Conservation (phyloP, 2,329 filamentous ascomycete genomes). For the Mycogone perniciosa region DNA sequence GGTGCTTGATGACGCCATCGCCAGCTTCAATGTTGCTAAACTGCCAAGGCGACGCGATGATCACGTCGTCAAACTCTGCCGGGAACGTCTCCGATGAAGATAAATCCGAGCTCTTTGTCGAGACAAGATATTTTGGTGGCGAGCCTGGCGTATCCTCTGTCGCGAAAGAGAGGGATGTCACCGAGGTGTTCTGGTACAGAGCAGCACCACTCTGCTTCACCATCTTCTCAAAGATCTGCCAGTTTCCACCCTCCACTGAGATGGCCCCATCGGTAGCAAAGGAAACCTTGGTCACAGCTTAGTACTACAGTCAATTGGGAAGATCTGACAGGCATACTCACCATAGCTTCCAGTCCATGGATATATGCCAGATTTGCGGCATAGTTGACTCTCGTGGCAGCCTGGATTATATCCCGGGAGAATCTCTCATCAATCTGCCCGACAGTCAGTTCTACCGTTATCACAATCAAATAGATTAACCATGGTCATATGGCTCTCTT, state of each 20-base stretch:
- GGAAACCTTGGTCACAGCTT: conserved; percentile 49
- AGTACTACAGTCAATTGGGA: background rate
- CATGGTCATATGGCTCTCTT: background rate
- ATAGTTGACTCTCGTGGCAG: conserved; percentile 89
- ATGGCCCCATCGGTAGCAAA: conserved; percentile 84
- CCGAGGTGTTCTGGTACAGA: conserved; percentile 59
- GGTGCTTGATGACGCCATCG: conserved; percentile 57
- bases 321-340: conserved; percentile 20
- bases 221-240: conserved; percentile 88
- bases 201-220: conserved; percentile 56
- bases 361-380: conserved; percentile 81
- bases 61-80: conserved; percentile 66
- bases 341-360: conserved; percentile 84
- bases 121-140: conserved; percentile 42
- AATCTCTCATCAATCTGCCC: conserved; percentile 57
- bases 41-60: conserved; percentile 80
- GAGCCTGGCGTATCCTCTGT: conserved; percentile 33
- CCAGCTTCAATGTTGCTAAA: conserved; percentile 63
- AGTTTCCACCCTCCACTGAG: conserved; percentile 78
- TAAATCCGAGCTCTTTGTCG: conserved; percentile 25
- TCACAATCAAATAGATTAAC: background rate
- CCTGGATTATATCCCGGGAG: conserved; percentile 76
- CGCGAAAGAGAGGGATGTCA: conserved; percentile 52
- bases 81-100: conserved; percentile 34
- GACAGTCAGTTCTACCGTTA: background rate